These are phyloP conservation scores for Penicillium sp. DNA, from an alignment of 2,329 filamentous ascomycete species.

Conservation along the genomic window DNA sequence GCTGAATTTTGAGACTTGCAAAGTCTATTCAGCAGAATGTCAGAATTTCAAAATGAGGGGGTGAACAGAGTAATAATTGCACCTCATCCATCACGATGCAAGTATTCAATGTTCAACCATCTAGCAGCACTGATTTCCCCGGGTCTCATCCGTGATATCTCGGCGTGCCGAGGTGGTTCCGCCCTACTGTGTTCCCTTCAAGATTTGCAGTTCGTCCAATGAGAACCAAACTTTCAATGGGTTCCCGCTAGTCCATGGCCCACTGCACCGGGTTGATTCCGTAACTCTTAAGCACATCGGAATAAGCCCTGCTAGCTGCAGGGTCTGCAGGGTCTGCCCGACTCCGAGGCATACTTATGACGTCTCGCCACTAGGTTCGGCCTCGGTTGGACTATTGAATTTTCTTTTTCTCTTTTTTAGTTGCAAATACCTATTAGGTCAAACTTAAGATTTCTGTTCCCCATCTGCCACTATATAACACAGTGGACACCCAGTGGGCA, in stretches of 20 bases:
- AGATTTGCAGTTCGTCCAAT: conserved; percentile 1
- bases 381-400: conserved; percentile 11
- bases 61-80: background rate
- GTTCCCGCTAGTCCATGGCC: conserved; percentile 5
- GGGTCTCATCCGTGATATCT: background rate
- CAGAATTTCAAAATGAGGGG: background rate
- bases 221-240: background rate
- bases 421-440: background rate
- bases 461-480: conserved; percentile 8
- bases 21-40: background rate
- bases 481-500: conserved; percentile 7
- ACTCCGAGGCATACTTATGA: conserved; percentile 13
- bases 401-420: background rate
- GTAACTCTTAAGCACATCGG: background rate
- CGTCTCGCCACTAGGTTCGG: conserved; percentile 13
- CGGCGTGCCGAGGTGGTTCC: conserved; percentile 7
- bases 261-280: conserved; percentile 14
- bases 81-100: no score
- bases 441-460: background rate
- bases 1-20: background rate
- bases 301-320: background rate
- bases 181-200: background rate
- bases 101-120: no score
- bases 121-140: no score
- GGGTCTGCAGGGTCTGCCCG: conserved; percentile 13